Evolutionary conservation across 2,329 filamentous ascomycete species (phyloP), one percentile per base, ranked within the genome.

Genomic region (Aspergillus sojae): DNA sequence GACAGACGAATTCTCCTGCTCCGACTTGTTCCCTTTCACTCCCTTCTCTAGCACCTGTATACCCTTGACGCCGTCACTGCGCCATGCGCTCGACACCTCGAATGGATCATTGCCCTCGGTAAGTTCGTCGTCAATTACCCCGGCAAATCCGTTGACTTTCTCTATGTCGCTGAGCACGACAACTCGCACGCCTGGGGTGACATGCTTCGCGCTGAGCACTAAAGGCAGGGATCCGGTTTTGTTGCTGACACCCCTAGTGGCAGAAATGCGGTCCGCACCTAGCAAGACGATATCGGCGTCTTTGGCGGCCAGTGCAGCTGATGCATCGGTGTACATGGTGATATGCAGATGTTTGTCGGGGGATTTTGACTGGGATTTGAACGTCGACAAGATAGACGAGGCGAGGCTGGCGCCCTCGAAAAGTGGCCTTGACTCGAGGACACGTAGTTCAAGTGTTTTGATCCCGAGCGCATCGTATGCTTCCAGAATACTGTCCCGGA

Each of bases 401-500:
- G 85, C 86, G 58, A 88, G 80, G 10, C 80, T 83, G 5, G 85
- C 85, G 9, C 89, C 89, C 75, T 92, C 89, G 66, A 84, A 91
- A 0, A 88, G 79, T 0, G 89, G 89, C 0, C 89, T 81, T 2
- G 89, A 91, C 72, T 91, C 89, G 4, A 92, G 80, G 34, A 92
- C 79, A 5, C 83, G 83, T 21, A 91, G 74, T 57, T 88, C 82
- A 10, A 90, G 71, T 0, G 50, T 65, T 65, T 69, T 34, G 9
- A 82, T 71, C 1, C 69, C 73, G 3, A 78, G 71, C 1, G 68
- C 67, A 0, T 71, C 67, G 12, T 83, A 75, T 2, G 80, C 75
- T 32, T 81, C 76, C 1, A 81, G 68, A 12, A 91, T 78, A 57
- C 80, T 81, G 19, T 79, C 72, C 23, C 75, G 78, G 63, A 90